A percentile compares a stretch with the other conserved stretches of the same genome.
phyloP scores from a whole-genome alignment of 2,329 filamentous ascomycete genomes.

The Fusarium albosuccineum region DNA sequence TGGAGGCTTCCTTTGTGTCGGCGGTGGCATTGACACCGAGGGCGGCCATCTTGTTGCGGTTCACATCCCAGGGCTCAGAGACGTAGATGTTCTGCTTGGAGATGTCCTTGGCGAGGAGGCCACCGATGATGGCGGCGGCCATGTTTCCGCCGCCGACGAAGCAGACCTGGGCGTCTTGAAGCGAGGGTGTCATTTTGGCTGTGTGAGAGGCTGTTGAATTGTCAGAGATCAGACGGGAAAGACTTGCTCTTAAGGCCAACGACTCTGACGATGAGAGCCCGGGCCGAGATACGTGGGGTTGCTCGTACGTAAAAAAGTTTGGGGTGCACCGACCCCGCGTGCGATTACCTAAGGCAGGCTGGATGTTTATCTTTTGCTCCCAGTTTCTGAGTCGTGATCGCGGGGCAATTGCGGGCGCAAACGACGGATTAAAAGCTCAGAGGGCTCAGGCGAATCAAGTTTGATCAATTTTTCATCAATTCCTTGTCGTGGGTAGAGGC shows the following conservation, averaged over 20 bases:
- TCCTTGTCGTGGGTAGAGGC: not conserved
- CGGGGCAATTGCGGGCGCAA: too few species aligned
- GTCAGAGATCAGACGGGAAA: not conserved
- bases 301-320: conserved; percentile 31
- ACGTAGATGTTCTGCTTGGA: conserved; percentile 60
- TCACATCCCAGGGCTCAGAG: conserved; percentile 66
- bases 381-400: not conserved
- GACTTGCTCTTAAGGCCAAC: not conserved
- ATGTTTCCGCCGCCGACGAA: conserved; percentile 65
- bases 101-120: conserved; percentile 59
- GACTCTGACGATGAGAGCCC: not conserved
- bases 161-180: conserved; percentile 51
- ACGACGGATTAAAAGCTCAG: too few species aligned
- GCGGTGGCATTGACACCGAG: conserved; percentile 61
- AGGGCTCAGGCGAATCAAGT: not conserved
- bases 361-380: not conserved
- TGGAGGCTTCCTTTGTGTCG: conserved; percentile 60
- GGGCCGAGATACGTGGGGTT: conserved; percentile 29
- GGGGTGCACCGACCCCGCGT: conserved; percentile 30
- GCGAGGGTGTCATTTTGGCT: conserved; percentile 43
- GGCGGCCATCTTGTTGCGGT: conserved; percentile 62
- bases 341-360: not conserved
- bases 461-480: conserved; percentile 1
- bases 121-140: conserved; percentile 65
- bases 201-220: not conserved